Evolutionary conservation across 495 filamentous ascomycete species (phyloP).

Genomic region (Penicillium angulare): DNA sequence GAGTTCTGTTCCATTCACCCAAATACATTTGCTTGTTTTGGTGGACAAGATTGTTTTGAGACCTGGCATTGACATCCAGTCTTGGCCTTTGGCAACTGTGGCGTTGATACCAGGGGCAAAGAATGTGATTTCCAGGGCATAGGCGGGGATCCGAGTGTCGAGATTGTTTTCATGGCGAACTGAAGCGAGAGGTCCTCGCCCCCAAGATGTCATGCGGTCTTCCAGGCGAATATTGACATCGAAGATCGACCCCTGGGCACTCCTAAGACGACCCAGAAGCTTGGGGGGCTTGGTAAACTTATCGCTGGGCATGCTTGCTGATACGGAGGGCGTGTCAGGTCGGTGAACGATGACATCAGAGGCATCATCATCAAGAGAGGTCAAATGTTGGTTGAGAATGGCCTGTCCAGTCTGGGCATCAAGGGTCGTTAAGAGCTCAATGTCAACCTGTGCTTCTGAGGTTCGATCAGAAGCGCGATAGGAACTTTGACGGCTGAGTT

Average conservation of each 20-base stretch:
- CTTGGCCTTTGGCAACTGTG: conserved; percentile 50
- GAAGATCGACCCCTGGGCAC: conserved; percentile 43
- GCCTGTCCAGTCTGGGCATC: conserved; percentile 42
- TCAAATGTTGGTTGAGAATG: conserved; percentile 26
- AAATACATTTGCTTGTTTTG: conserved; percentile 66
- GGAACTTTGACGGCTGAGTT: conserved; percentile 5
- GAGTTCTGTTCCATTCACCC: conserved; percentile 65
- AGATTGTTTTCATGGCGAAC: conserved; percentile 53
- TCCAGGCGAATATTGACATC: conserved; percentile 62
- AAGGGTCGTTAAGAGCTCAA: conserved; percentile 40
- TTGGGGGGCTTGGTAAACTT: conserved; percentile 38
- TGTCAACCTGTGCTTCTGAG: conserved; percentile 17
- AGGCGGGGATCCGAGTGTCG: conserved; percentile 74
- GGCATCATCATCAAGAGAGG: conserved; percentile 17
- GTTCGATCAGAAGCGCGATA: background rate
- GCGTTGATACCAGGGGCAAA: conserved; percentile 63
- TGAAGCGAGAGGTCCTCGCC: conserved; percentile 61
- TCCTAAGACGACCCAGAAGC: conserved; percentile 44
- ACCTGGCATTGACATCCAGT: conserved; percentile 54
- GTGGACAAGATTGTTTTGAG: conserved; percentile 69
- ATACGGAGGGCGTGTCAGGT: conserved; percentile 7
- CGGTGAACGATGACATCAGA: conserved; percentile 23
- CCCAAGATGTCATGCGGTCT: conserved; percentile 68
- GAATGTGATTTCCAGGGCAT: conserved; percentile 74
- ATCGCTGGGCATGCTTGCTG: conserved; percentile 1